Evolutionary conservation across 345 rosid genomes (phyloP).

Genomic region (Mallotus nudiflorus): DNA sequence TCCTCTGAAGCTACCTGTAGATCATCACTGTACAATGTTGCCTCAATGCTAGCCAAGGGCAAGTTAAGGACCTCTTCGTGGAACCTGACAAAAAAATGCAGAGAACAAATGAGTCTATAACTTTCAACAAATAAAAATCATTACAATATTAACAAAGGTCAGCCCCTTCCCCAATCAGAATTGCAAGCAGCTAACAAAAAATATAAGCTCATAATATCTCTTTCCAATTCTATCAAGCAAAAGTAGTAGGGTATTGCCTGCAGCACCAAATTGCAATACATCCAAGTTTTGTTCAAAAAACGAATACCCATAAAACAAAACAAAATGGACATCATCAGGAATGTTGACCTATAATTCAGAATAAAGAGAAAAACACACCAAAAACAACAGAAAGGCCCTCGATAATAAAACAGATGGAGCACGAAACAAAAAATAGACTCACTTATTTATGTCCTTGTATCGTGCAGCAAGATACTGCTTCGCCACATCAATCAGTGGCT

Average conservation of each 20-base stretch:
- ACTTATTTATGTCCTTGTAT: no score
- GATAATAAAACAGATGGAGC: not conserved
- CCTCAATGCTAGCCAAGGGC: constrained; percentile 73
- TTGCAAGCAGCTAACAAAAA: constrained; percentile 5
- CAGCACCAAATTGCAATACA: no score
- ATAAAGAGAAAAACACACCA: not conserved
- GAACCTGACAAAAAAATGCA: no score
- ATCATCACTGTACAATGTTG: constrained; percentile 63
- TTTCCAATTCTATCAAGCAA: no score
- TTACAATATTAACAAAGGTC: constrained; percentile 74
- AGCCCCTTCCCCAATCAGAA: constrained; percentile 55
- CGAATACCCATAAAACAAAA: no score
- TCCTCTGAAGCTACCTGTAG: constrained; percentile 72
- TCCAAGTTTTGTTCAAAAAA: no score
- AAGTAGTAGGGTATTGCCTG: no score
- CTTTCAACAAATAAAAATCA: no score
- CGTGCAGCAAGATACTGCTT: constrained; percentile 56
- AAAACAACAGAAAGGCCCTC: not conserved
- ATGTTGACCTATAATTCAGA: not conserved
- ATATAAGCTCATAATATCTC: no score
- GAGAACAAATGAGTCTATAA: no score
- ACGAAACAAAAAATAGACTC: constrained; percentile 13
- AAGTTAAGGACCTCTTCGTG: no score
- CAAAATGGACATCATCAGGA: no score
- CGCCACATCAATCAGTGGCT: constrained; percentile 72